Conservation (phyloP, 129 eudicot species). For the Flaveria bidentis region DNA sequence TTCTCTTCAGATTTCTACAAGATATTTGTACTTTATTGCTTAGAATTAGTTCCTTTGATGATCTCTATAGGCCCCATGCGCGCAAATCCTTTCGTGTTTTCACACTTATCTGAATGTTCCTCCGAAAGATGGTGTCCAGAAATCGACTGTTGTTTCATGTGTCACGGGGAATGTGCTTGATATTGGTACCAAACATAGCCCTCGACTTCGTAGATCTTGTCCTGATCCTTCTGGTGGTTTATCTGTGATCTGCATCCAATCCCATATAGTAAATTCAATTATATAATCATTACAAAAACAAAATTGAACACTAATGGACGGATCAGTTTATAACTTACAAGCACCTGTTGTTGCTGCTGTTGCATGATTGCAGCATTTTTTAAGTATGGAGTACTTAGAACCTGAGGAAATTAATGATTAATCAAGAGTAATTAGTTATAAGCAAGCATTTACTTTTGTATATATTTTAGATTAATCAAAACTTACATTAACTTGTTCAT, state of each 20-base stretch:
- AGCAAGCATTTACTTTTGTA: neutral
- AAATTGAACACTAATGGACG: neutral
- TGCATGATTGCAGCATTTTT: constrained; percentile 74
- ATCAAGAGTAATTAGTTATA: constrained; percentile 16
- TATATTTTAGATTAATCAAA: neutral
- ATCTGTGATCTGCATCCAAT: constrained; percentile 45
- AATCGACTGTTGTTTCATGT: constrained; percentile 91
- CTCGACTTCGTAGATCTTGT: constrained; percentile 84
- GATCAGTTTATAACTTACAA: neutral
- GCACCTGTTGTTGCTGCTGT: constrained; percentile 52
- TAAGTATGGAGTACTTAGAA: constrained; percentile 80
- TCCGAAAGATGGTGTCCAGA: constrained; percentile 97
- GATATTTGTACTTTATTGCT: constrained; percentile 28
- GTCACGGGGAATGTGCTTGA: constrained; percentile 84
- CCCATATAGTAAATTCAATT: neutral
- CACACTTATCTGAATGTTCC: constrained; percentile 65
- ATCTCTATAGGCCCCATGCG: constrained; percentile 28
- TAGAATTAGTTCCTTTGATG: constrained; percentile 35
- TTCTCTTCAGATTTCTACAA: constrained; percentile 36
- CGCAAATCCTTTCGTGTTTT: constrained; percentile 31
- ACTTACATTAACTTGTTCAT: constrained; percentile 95
- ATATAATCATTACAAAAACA: neutral
- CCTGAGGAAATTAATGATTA: constrained; percentile 41
- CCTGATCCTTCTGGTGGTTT: constrained; percentile 51
- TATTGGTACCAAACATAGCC: constrained; percentile 87